Conservation (phyloP, 345 rosid genomes). For the Corchorus olitorius region DNA sequence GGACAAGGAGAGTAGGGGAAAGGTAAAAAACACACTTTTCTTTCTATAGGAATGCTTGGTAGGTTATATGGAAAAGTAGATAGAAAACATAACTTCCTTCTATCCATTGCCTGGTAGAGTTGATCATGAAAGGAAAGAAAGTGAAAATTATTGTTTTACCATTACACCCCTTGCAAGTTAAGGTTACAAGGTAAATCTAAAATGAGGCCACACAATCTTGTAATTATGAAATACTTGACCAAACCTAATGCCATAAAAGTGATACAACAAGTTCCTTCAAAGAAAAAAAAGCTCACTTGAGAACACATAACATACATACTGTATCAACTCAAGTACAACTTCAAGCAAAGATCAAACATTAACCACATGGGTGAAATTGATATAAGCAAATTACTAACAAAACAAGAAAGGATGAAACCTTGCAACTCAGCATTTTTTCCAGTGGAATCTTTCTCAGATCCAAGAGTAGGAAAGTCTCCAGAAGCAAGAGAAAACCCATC, state of each 20-base stretch:
- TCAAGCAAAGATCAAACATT: conserved; percentile 13
- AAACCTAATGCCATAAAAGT: background rate
- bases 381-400: conserved; percentile 7
- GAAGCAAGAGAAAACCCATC: conserved; percentile 84
- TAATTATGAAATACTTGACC: no score
- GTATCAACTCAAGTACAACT: background rate
- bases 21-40: no score
- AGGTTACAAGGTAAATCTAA: no score
- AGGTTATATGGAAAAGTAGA: no score
- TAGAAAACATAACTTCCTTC: no score
- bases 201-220: no score
- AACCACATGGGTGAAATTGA: conserved; percentile 17
- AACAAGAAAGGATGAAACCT: conserved; percentile 46
- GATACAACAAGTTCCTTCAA: background rate
- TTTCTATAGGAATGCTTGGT: no score
- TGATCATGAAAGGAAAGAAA: no score
- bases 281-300: conserved; percentile 3
- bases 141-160: no score
- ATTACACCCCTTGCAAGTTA: no score
- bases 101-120: no score
- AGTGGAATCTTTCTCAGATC: conserved; percentile 72
- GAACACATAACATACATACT: background rate
- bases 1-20: no score
- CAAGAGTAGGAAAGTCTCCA: conserved; percentile 96
- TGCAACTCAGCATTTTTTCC: conserved; percentile 55